Conservation (phyloP, 495 filamentous ascomycete species). For the Evansstolkia leycettana region DNA sequence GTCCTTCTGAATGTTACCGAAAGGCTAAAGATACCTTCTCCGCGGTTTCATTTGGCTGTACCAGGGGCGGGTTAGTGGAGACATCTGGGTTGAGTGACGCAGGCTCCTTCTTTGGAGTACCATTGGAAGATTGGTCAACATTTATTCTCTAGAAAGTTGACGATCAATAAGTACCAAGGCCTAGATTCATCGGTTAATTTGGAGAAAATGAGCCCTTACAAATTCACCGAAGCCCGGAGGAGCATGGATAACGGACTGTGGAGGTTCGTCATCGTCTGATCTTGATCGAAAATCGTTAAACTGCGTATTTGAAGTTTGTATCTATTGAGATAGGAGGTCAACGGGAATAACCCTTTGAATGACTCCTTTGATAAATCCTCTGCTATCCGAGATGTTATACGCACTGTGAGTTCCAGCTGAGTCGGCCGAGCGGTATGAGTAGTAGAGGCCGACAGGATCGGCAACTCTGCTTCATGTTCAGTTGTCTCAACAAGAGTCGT, state of each 20-base stretch:
- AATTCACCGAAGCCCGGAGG: slow-evolving; percentile 68
- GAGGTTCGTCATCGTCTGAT: slow-evolving; percentile 54
- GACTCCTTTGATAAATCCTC: not conserved
- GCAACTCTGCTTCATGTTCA: no score
- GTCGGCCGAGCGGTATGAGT: no score
- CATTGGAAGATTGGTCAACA: no score
- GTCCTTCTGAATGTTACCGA: not conserved
- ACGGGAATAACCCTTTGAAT: slow-evolving; percentile 7
- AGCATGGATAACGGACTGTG: slow-evolving; percentile 79
- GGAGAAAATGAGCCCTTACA: slow-evolving; percentile 33
- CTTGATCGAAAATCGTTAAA: slow-evolving; percentile 37
- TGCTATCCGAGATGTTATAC: not conserved
- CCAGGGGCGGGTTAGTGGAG: no score
- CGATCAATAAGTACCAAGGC: not conserved
- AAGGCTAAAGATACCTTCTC: no score
- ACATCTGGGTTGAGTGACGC: no score
- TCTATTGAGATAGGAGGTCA: slow-evolving; percentile 23
- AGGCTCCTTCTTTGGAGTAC: no score
- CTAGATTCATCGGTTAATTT: slow-evolving; percentile 3
- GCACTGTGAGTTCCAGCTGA: no score
- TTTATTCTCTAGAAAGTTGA: no score
- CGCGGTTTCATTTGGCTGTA: no score
- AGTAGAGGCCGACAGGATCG: no score
- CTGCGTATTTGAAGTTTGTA: slow-evolving; percentile 47
- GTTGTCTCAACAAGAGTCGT: no score